These are phyloP conservation scores for Graphilbum fragrans DNA, from an alignment of 2,329 filamentous ascomycete genomes.

Conservation along the genomic window DNA sequence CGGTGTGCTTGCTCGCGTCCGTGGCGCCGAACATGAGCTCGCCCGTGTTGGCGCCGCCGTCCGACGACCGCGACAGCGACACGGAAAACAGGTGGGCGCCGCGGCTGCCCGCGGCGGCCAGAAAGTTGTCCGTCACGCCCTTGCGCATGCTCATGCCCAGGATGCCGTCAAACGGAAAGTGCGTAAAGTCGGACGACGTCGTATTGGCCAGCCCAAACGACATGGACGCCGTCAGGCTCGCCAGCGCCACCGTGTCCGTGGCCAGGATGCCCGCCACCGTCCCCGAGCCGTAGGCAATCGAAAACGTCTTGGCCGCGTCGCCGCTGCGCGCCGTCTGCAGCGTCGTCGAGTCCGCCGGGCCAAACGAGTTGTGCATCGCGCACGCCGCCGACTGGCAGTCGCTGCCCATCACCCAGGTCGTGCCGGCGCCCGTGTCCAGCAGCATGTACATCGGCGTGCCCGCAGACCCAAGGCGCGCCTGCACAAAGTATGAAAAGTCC, in stretches of 20 bases:
- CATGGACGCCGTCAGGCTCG: slow-evolving; percentile 49
- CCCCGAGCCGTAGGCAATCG: slow-evolving; percentile 67
- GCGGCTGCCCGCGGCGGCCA: slow-evolving; percentile 47
- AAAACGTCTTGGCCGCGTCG: slow-evolving; percentile 35
- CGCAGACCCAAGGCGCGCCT: slow-evolving; percentile 43
- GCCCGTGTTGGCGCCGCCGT: slow-evolving; percentile 56
- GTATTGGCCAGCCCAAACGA: slow-evolving; percentile 61
- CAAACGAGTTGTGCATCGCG: slow-evolving; percentile 56
- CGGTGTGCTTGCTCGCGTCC: slow-evolving; percentile 54
- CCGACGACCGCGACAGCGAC: slow-evolving; percentile 53
- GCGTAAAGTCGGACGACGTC: slow-evolving; percentile 61
- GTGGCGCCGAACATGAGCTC: slow-evolving; percentile 66
- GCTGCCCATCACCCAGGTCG: slow-evolving; percentile 74
- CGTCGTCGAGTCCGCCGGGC: slow-evolving; percentile 50
- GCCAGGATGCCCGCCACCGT: slow-evolving; percentile 55
- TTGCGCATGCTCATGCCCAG: slow-evolving; percentile 60
- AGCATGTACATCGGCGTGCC: slow-evolving; percentile 46
- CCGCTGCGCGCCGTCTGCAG: slow-evolving; percentile 30
- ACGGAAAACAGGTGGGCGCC: slow-evolving; percentile 58
- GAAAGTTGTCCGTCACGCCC: slow-evolving; percentile 51
- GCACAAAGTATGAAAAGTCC: slow-evolving; percentile 53
- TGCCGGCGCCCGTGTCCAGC: slow-evolving; percentile 54
- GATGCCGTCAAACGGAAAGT: slow-evolving; percentile 82
- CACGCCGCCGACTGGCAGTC: slow-evolving; percentile 58
- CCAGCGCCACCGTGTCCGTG: slow-evolving; percentile 55